Evolutionary conservation across 257 asterid species (phyloP), one percentile per base, ranked within the genome.

Genomic region (Jacaranda mimosifolia): DNA sequence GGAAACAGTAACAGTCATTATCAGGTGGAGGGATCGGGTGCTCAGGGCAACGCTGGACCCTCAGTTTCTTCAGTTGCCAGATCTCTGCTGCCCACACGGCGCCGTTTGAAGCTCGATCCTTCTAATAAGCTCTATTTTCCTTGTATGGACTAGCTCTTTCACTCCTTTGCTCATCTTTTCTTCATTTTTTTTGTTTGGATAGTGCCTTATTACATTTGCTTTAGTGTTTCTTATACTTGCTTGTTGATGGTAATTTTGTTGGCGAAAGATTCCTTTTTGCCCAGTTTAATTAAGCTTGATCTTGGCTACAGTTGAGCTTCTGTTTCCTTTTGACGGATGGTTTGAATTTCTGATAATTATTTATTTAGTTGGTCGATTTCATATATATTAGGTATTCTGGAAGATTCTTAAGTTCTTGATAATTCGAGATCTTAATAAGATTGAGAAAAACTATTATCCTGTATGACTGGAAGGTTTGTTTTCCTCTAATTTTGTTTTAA

Each of bases 81-180:
- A 90, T 95, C 98, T 86, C 66, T 95, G 65, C 90, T 95, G 60
- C 98, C 91, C 68, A 77, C 88, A 60, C 92, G 97, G 36, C 98
- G 96, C 21, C 99, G 97, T 71, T 80, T 95, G 94, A 94, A 92
- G 84, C 99, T 94, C 70, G 98, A 95, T 87, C 99, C 98, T 14
- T 84, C 99, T 3, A 86, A 81, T 74, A 91, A 90, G 89, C 97
- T 95, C 66, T 93, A 85, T 76, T 95, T 95, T 77, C 98, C 98
- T 45, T 88, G 99, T 95, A 85, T 57, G 87, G 38, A 10, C 74
- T 3, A 42, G 83, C n/a, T 63, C 85, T 38, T 76, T 18, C 65
- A 73, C 26, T 43, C 74, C 13, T 71, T 63, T 17, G 46, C 84
- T 52, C 77, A 36, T 43, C 6, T 10, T 1, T 60, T 19, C 8